A percentile compares a stretch with the other conserved stretches of the same genome.
Conservation (phyloP, 1,139 yeast species). For the Pichia sp. region DNA sequence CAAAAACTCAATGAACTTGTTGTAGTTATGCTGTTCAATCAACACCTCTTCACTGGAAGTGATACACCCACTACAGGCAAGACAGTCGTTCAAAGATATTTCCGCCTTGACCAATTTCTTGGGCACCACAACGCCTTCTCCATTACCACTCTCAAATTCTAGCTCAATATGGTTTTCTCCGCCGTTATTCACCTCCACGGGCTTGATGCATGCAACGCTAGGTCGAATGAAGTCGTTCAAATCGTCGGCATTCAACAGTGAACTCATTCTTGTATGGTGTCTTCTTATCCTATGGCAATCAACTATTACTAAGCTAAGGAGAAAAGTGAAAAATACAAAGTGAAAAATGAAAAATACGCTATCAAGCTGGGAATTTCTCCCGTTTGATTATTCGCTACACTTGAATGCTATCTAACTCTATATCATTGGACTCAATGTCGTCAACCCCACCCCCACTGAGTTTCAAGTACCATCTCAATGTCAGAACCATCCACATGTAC, state of each 20-base stretch:
- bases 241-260: constrained; percentile 80
- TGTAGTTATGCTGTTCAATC: constrained; percentile 85
- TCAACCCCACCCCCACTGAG: constrained; percentile 32
- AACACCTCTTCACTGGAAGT: constrained; percentile 93
- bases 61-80: constrained; percentile 96
- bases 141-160: constrained; percentile 50
- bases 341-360: no score
- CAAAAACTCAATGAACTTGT: constrained; percentile 61
- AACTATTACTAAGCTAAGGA: not conserved
- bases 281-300: not conserved
- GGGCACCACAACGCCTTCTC: constrained; percentile 29
- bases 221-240: constrained; percentile 92
- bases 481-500: constrained; percentile 55
- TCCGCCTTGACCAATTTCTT: constrained; percentile 68
- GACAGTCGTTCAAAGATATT: constrained; percentile 83
- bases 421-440: constrained; percentile 12
- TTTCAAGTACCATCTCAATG: constrained; percentile 51
- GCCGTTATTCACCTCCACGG: constrained; percentile 42
- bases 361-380: no score
- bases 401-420: constrained; percentile 20
- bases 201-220: constrained; percentile 91
- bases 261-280: constrained; percentile 83
- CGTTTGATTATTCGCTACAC: constrained; percentile 1
- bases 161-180: constrained; percentile 32
- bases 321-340: not conserved